Evolutionary conservation across 2,329 filamentous ascomycete species (phyloP), one percentile per base, ranked within the genome.

Genomic region (Pseudocercospora fijiensis): DNA sequence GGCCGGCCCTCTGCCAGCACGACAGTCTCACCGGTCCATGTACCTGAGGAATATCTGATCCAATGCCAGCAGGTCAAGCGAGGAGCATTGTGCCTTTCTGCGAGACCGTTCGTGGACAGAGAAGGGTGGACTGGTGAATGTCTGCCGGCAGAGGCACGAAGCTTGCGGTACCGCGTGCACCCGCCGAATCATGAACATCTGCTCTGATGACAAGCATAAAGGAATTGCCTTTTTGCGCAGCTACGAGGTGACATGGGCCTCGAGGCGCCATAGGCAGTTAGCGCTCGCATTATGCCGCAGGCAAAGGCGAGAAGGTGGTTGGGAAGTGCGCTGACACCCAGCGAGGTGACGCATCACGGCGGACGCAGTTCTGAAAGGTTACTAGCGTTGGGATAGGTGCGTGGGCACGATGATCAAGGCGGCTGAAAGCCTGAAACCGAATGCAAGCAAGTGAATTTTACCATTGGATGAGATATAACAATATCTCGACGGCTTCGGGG

Each of bases 401-500:
- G 45, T 58, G 37, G 37, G 52, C 53, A 58, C 20, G 47, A 62
- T 59, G 49, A 59, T 43, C 53, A 57, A 41, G 30, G 61, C 62
- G 58, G 65, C 55, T 59, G 65, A 57, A 62, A 52, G 57, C 60
- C 56, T 64, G 62, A 57, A 67, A 60, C 56, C 52, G 57, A 64
- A 67, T 60, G 63, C 60, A 41, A 66, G 62, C 64, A 64, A 45
- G 26, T 52, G 58, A 63, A 65, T 68, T 67, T 64, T 68, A 60
- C 64, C 66, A 69, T 69, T 69, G 67, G 67, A 66, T 59, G 61
- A 64, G 56, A 62, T 58, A 47, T 57, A 30, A 56, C 53, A 60
- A 69, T 62, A 58, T 65, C 45, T 43, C 45, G 33, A 57, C 45
- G 30, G 30, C 47, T 24, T 56, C 27, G 24, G 47, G 20, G 58